Percentiles rank a stretch among this genome's conserved stretches.
Evolutionary conservation across 116 monocot genomes (phyloP).

Genomic region (Zostera marina): DNA sequence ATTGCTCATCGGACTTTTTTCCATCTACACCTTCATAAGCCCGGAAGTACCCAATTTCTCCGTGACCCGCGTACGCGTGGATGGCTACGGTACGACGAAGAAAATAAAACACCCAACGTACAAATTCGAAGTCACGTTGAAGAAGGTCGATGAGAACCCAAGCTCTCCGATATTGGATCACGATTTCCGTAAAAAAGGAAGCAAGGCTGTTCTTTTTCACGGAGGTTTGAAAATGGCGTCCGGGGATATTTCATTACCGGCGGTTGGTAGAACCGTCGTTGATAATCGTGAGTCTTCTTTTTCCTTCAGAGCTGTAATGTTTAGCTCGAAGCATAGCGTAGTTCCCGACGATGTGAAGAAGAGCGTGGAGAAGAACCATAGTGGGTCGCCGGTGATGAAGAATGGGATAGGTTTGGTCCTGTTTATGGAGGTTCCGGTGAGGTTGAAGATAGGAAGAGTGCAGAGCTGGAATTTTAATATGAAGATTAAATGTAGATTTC

Average conservation of each 20-base stretch:
- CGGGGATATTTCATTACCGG: slow-evolving; percentile 17
- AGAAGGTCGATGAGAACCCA: slow-evolving; percentile 12
- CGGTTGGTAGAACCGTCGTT: slow-evolving; percentile 4
- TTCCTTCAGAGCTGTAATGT: slow-evolving; percentile 3
- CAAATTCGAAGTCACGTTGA: slow-evolving; percentile 16
- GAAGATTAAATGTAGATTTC: slow-evolving; percentile 18
- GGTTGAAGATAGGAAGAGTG: slow-evolving; percentile 10
- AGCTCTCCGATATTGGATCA: slow-evolving; percentile 13
- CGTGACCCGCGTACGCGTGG: slow-evolving; percentile 8
- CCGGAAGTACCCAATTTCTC: slow-evolving; percentile 22
- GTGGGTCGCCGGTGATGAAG: no score
- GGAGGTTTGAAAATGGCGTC: slow-evolving; percentile 7
- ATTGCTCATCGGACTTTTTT: not conserved
- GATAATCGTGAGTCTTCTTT: not conserved
- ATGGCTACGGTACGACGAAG: not conserved
- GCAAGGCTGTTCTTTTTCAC: slow-evolving; percentile 12
- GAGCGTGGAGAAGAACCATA: slow-evolving; percentile 7
- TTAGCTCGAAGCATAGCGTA: not conserved
- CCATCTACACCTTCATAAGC: slow-evolving; percentile 9
- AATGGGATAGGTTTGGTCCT: slow-evolving; percentile 1
- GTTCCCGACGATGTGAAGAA: slow-evolving; percentile 9
- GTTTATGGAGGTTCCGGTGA: slow-evolving; percentile 12
- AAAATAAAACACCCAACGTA: not conserved
- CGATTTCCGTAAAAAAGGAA: slow-evolving; percentile 9
- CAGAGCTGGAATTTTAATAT: slow-evolving; percentile 5